A percentile compares a stretch with the other conserved stretches of the same genome.
Conservation (phyloP, 2,329 filamentous ascomycete species). For the Cordyceps cateniannulata region DNA sequence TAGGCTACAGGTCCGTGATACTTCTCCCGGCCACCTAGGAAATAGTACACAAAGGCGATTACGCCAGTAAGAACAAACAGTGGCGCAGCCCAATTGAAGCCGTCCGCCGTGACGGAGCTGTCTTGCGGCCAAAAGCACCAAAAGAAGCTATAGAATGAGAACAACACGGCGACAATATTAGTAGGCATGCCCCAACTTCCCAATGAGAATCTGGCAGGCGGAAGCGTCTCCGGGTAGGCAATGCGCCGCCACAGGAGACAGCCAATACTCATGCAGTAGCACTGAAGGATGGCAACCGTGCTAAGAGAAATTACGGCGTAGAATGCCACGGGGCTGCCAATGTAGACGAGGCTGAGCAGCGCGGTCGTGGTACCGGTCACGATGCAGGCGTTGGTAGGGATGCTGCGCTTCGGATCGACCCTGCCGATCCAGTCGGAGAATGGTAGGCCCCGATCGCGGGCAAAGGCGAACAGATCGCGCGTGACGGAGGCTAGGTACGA, state of each 20-base stretch:
- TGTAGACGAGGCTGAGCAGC: constrained; percentile 12
- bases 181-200: constrained; percentile 12
- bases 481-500: constrained; percentile 13
- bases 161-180: constrained; percentile 7
- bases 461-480: constrained; percentile 13
- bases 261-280: constrained; percentile 15
- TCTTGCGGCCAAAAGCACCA: constrained; percentile 16
- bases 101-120: constrained; percentile 9
- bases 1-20: constrained; percentile 3
- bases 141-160: constrained; percentile 13
- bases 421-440: constrained; percentile 8
- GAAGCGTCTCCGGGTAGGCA: constrained; percentile 13
- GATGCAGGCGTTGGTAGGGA: constrained; percentile 14
- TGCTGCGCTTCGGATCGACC: constrained; percentile 3
- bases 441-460: constrained; percentile 10
- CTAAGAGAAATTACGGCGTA: constrained; percentile 14
- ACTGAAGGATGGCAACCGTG: constrained; percentile 15
- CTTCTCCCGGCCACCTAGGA: constrained; percentile 2
- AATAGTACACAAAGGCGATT: constrained; percentile 11
- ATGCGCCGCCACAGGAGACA: constrained; percentile 14
- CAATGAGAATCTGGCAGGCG: constrained; percentile 11
- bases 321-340: constrained; percentile 15
- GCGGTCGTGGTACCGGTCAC: constrained; percentile 9
- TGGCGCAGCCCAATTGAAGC: constrained; percentile 14
- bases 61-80: constrained; percentile 9